Evolutionary conservation across 805 yeast genomes (phyloP).

Genomic region (Candida khao-thaluensis): DNA sequence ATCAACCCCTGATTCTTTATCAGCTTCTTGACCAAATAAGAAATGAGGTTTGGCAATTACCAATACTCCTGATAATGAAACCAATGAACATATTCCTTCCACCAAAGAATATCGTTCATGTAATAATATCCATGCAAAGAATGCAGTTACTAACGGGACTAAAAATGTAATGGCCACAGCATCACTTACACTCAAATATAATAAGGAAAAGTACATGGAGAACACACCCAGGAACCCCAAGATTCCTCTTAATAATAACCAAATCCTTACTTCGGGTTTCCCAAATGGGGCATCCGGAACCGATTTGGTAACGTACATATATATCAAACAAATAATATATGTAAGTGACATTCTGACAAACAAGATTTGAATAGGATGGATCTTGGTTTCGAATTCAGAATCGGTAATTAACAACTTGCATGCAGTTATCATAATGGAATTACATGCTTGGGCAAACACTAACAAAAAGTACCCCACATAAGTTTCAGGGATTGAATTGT

Average conservation of each 20-base stretch:
- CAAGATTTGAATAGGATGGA: slow-evolving; percentile 77
- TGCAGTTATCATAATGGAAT: slow-evolving; percentile 71
- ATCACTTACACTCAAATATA: slow-evolving; percentile 74
- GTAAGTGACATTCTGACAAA: slow-evolving; percentile 78
- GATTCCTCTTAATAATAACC: slow-evolving; percentile 60
- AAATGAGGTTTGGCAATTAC: slow-evolving; percentile 80
- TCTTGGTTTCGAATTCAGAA: slow-evolving; percentile 53
- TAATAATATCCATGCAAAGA: slow-evolving; percentile 66
- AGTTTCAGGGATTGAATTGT: slow-evolving; percentile 1
- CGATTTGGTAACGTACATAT: slow-evolving; percentile 48
- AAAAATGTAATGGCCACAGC: slow-evolving; percentile 79
- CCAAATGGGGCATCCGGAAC: slow-evolving; percentile 71
- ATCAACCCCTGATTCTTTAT: slow-evolving; percentile 21
- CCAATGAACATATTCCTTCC: slow-evolving; percentile 67
- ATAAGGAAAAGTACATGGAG: slow-evolving; percentile 71
- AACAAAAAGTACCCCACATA: slow-evolving; percentile 58
- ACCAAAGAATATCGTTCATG: slow-evolving; percentile 63
- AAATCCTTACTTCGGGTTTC: slow-evolving; percentile 52
- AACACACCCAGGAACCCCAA: slow-evolving; percentile 80
- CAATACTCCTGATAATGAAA: slow-evolving; percentile 73
- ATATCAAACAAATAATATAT: slow-evolving; percentile 52
- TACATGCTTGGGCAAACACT: slow-evolving; percentile 66
- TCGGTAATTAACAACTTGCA: slow-evolving; percentile 75
- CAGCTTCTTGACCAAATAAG: slow-evolving; percentile 50
- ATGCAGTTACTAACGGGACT: slow-evolving; percentile 72